A percentile compares a stretch with the other conserved stretches of the same genome.
Evolutionary conservation across 176 grass and related monocot species (phyloP).

Genomic region (Carex myosuroides): DNA sequence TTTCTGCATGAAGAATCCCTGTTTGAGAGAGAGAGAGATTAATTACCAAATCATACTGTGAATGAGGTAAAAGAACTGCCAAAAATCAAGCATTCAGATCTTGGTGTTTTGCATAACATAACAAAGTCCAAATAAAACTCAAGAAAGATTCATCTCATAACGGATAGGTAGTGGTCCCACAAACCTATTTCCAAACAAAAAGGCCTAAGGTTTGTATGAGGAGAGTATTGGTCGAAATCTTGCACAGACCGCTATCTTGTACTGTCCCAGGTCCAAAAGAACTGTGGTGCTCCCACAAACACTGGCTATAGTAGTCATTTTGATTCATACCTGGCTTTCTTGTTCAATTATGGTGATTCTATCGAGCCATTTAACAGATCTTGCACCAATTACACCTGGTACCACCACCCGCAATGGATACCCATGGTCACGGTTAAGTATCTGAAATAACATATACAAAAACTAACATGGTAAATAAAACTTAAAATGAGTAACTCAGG

Average conservation of each 20-base stretch:
- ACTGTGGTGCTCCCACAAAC: not conserved
- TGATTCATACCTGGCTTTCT: slow-evolving; percentile 69
- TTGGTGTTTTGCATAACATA: not conserved
- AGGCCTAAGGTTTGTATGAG: not conserved
- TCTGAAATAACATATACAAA: slow-evolving; percentile 31
- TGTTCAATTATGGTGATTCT: slow-evolving; percentile 59
- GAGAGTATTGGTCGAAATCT: not conserved
- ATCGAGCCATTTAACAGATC: slow-evolving; percentile 89
- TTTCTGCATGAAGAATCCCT: slow-evolving; percentile 88
- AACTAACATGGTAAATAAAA: not conserved
- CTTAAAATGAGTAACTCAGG: not conserved
- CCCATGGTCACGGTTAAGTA: slow-evolving; percentile 73
- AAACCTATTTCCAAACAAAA: not conserved
- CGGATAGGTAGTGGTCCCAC: not conserved
- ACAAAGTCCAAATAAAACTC: not conserved
- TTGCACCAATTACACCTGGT: slow-evolving; percentile 77
- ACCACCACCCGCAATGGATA: slow-evolving; percentile 74
- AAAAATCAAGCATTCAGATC: not conserved
- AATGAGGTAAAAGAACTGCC: not conserved
- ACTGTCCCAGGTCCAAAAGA: not conserved
- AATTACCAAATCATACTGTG: slow-evolving; percentile 15
- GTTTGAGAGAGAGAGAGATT: slow-evolving; percentile 25
- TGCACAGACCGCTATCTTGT: not conserved
- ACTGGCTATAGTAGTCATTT: not conserved
- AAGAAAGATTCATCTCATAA: not conserved